These are phyloP conservation scores for Nigrograna mackinnonii DNA, from an alignment of 2,329 filamentous ascomycete species.

Conservation along the genomic window DNA sequence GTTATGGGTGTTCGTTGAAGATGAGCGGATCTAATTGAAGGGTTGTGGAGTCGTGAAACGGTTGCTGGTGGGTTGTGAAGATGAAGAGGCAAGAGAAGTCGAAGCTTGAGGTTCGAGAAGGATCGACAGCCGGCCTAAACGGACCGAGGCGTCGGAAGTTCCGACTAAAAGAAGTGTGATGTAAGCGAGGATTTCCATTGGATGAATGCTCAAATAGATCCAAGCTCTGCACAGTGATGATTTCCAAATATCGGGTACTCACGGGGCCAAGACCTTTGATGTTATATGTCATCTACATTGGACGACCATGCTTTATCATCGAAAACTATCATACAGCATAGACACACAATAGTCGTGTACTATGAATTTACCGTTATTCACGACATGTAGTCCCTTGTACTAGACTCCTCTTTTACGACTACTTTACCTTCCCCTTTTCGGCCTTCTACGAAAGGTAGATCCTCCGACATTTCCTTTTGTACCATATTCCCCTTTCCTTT, in stretches of 20 bases:
- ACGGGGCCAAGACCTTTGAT: too few species aligned
- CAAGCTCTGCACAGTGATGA: background rate
- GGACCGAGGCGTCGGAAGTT: too few species aligned
- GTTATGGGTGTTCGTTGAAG: background rate
- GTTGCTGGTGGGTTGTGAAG: background rate
- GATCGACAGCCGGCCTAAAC: slow-evolving; percentile 6
- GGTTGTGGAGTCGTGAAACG: slow-evolving; percentile 5
- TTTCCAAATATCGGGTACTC: too few species aligned
- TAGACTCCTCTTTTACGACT: too few species aligned
- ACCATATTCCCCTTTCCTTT: slow-evolving; percentile 66
- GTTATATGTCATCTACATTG: too few species aligned
- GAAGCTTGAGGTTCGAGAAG: slow-evolving; percentile 8
- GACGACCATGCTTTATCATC: too few species aligned
- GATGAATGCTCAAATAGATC: background rate
- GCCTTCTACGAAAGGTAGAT: slow-evolving; percentile 38
- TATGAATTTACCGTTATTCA: too few species aligned
- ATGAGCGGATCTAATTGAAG: slow-evolving; percentile 1
- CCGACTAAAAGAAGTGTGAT: background rate
- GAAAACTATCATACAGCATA: too few species aligned
- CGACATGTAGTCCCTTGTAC: too few species aligned
- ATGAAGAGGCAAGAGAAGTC: slow-evolving; percentile 5
- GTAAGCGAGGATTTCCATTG: background rate
- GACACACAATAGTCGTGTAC: too few species aligned
- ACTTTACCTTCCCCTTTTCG: slow-evolving; percentile 7
- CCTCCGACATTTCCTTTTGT: slow-evolving; percentile 41